Evolutionary conservation across 2,329 filamentous ascomycete genomes (phyloP).

Genomic region (Colletotrichum nymphaeae): DNA sequence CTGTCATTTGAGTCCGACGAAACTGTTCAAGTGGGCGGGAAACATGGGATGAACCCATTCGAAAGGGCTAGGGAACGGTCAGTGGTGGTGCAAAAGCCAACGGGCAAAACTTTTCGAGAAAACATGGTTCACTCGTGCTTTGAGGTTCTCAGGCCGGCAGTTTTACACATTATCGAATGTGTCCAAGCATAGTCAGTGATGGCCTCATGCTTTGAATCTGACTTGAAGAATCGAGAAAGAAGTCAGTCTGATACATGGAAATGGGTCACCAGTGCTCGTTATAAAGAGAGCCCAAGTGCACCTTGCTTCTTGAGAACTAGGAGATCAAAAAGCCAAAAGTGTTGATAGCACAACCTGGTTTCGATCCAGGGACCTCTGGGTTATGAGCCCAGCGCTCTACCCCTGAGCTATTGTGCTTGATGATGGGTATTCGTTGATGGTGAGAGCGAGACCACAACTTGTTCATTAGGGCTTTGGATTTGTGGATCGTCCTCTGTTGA

Average conservation of each 20-base stretch:
- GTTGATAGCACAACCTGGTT: slow-evolving; percentile 26
- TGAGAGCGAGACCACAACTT: fast-evolving
- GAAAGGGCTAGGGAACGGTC: not conserved
- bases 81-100: not conserved
- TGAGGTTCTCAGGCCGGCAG: not conserved
- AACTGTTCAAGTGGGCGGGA: not conserved
- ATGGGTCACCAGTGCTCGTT: not conserved
- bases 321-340: not conserved
- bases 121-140: not conserved
- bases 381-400: slow-evolving; percentile 35
- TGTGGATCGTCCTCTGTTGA: not conserved
- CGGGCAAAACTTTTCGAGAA: not conserved
- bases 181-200: not conserved
- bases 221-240: not conserved
- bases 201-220: not conserved
- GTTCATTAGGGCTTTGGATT: not conserved
- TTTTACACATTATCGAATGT: not conserved
- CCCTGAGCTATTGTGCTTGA: slow-evolving; percentile 34
- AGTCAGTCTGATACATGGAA: not conserved
- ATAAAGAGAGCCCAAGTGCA: not conserved
- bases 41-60: not conserved
- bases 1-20: not conserved
- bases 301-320: no score
- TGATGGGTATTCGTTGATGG: not conserved
- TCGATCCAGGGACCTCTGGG: slow-evolving; percentile 33